Evolutionary conservation across 2,329 filamentous ascomycete species (phyloP).

Genomic region (Exophiala viscosa): DNA sequence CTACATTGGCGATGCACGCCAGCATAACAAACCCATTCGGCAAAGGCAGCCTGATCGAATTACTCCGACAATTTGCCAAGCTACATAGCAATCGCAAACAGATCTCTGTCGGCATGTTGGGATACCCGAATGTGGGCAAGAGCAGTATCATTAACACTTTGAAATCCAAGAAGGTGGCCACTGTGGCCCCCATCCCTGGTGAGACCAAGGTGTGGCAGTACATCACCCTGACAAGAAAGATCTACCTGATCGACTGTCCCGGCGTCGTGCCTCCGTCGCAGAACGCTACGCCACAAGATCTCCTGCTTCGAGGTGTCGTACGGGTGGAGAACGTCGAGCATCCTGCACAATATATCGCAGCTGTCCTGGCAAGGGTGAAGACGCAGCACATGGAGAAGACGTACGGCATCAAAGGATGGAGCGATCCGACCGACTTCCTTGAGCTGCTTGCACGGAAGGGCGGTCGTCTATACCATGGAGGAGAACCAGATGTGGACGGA

Average conservation of each 20-base stretch:
- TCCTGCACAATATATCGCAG: constrained; percentile 90
- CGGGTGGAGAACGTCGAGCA: constrained; percentile 95
- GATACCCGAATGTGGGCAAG: constrained; percentile 92
- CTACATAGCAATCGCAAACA: constrained; percentile 90
- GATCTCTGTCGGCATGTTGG: constrained; percentile 84
- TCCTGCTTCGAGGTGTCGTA: constrained; percentile 85
- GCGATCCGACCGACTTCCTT: constrained; percentile 72
- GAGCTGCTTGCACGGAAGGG: constrained; percentile 83
- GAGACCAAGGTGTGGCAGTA: constrained; percentile 99
- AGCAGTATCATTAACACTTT: constrained; percentile 96
- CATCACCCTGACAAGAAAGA: constrained; percentile 89
- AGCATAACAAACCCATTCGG: constrained; percentile 95
- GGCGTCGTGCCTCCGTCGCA: constrained; percentile 90
- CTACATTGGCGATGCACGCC: constrained; percentile 90
- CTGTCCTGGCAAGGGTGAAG: constrained; percentile 75
- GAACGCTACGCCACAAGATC: constrained; percentile 78
- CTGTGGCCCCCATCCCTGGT: constrained; percentile 87
- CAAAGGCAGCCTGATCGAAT: constrained; percentile 87
- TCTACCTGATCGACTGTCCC: constrained; percentile 93
- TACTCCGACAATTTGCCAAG: constrained; percentile 87
- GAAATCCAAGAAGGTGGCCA: constrained; percentile 90
- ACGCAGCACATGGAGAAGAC: constrained; percentile 85
- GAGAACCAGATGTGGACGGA: constrained; percentile 91
- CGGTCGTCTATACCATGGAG: constrained; percentile 80
- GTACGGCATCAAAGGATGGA: constrained; percentile 67